Conservation (phyloP, 2,329 filamentous ascomycete species). For the Plenodomus tracheiphilus region DNA sequence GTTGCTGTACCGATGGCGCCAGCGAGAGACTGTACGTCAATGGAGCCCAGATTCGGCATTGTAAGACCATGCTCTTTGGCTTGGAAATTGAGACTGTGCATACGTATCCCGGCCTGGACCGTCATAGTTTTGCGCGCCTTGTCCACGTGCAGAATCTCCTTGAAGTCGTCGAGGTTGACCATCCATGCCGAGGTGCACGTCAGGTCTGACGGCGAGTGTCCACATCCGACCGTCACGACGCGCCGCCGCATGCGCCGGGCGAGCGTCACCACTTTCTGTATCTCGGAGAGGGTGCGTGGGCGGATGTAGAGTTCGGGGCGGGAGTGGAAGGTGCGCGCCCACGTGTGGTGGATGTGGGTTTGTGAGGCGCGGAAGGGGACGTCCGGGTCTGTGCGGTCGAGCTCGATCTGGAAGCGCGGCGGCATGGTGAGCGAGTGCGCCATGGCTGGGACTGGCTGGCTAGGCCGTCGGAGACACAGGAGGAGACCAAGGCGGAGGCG, state of each 20-base stretch:
- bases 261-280: conserved; percentile 80
- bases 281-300: conserved; percentile 75
- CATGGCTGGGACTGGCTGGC: conserved; percentile 21
- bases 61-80: conserved; percentile 77
- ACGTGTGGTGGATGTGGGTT: conserved; percentile 82
- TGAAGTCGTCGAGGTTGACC: conserved; percentile 86
- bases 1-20: conserved; percentile 93
- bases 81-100: conserved; percentile 72
- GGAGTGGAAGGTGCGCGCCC: conserved; percentile 91
- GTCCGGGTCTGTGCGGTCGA: conserved; percentile 61
- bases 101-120: conserved; percentile 85
- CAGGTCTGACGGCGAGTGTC: conserved; percentile 87
- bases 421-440: conserved; percentile 38
- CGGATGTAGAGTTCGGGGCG: conserved; percentile 89
- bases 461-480: not conserved
- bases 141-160: conserved; percentile 72
- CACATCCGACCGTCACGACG: conserved; percentile 84
- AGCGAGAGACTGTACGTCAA: conserved; percentile 90
- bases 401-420: conserved; percentile 55
- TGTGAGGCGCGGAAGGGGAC: conserved; percentile 76
- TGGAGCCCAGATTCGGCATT: conserved; percentile 90
- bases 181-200: conserved; percentile 95
- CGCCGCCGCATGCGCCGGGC: conserved; percentile 80
- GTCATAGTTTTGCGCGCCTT: conserved; percentile 66
- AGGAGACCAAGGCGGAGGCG: not conserved